These are phyloP conservation scores for Cryphonectria parasitica DNA, from an alignment of 2,329 filamentous ascomycete genomes.

Conservation along the genomic window DNA sequence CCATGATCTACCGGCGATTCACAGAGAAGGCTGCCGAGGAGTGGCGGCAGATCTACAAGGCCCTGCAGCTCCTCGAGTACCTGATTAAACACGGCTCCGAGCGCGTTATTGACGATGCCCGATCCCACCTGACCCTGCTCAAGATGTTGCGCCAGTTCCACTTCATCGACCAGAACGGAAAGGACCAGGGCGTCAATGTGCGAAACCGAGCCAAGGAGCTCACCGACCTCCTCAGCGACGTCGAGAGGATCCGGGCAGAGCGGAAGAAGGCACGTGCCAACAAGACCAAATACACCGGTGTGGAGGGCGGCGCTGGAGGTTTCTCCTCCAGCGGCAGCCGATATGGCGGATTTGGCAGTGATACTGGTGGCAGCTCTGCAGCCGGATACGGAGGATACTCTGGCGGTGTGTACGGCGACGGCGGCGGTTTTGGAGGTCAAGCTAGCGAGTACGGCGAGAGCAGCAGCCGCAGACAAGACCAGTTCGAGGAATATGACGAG, in stretches of 20 bases:
- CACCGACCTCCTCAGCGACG: slow-evolving; percentile 88
- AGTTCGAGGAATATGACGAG: slow-evolving; percentile 97
- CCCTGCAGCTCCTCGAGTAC: slow-evolving; percentile 90
- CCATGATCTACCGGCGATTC: slow-evolving; percentile 99
- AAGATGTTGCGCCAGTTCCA: slow-evolving; percentile 99
- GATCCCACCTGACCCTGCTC: slow-evolving; percentile 90
- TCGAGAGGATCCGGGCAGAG: slow-evolving; percentile 80
- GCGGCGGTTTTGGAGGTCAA: slow-evolving; percentile 87
- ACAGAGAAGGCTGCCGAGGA: slow-evolving; percentile 98
- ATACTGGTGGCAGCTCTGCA: slow-evolving; percentile 70
- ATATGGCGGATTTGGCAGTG: slow-evolving; percentile 92
- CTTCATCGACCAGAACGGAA: slow-evolving; percentile 93
- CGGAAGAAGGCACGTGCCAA: slow-evolving; percentile 89
- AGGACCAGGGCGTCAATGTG: slow-evolving; percentile 97
- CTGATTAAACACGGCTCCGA: slow-evolving; percentile 98
- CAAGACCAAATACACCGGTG: slow-evolving; percentile 93
- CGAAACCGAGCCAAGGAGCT: slow-evolving; percentile 96
- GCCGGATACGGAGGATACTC: slow-evolving; percentile 67
- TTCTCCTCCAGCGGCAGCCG: slow-evolving; percentile 57
- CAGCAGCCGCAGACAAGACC: slow-evolving; percentile 63
- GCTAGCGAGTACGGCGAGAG: slow-evolving; percentile 71
- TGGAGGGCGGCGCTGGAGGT: slow-evolving; percentile 77
- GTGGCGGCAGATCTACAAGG: slow-evolving; percentile 99
- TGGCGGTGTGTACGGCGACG: slow-evolving; percentile 88
- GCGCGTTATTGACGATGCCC: slow-evolving; percentile 93